Conservation (phyloP, 805 yeast genomes). For the Torulaspora delbrueckii region DNA sequence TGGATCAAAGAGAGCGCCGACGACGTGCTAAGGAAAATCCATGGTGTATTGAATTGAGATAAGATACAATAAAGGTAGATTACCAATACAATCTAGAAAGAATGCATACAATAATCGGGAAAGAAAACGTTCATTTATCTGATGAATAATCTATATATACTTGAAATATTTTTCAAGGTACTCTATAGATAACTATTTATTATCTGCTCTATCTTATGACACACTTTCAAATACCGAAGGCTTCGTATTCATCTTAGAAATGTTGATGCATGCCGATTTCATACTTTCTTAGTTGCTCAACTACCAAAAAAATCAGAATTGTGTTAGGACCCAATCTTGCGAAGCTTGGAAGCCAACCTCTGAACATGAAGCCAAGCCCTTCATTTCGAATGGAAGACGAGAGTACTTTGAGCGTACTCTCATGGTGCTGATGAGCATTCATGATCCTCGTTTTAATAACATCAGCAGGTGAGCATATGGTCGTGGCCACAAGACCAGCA, state of each 20-base stretch:
- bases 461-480: conserved; percentile 89
- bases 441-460: conserved; percentile 84
- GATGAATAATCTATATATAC: too few species aligned
- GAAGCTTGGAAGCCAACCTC: conserved; percentile 90
- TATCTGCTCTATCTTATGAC: too few species aligned
- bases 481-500: conserved; percentile 86
- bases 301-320: conserved; percentile 60
- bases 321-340: conserved; percentile 82
- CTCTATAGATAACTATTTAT: too few species aligned
- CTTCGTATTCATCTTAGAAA: too few species aligned
- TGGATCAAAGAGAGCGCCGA: conserved; percentile 35
- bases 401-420: conserved; percentile 49
- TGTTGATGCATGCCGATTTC: conserved; percentile 43
- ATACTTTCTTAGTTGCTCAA: conserved; percentile 57
- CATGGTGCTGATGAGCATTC: conserved; percentile 48
- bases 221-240: too few species aligned
- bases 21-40: conserved; percentile 34
- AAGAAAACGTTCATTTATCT: too few species aligned
- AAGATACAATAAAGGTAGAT: background rate
- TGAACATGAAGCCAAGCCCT: conserved; percentile 75
- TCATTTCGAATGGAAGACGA: conserved; percentile 54
- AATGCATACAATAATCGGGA: too few species aligned
- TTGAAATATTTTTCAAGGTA: too few species aligned
- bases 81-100: background rate
- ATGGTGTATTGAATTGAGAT: conserved; percentile 24